A percentile compares a stretch with the other conserved stretches of the same genome.
phyloP scores from a whole-genome alignment of 2,329 filamentous ascomycete genomes.

The Parastagonospora avenae region DNA sequence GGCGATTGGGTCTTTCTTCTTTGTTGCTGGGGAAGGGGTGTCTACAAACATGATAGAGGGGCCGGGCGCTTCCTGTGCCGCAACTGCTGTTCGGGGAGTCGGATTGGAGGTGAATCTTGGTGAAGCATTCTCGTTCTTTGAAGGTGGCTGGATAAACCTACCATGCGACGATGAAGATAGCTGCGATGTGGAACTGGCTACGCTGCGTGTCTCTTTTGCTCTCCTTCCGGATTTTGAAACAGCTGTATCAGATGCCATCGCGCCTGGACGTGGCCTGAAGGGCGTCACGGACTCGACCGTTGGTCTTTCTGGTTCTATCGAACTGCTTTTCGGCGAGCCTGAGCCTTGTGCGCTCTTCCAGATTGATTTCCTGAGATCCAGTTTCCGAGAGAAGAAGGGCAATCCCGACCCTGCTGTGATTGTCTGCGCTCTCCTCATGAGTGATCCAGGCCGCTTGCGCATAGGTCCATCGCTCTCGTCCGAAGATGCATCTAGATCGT shows the following conservation, averaged over 20 bases:
- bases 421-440: constrained; percentile 26
- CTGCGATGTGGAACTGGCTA: constrained; percentile 23
- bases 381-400: constrained; percentile 32
- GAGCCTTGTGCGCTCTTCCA: constrained; percentile 27
- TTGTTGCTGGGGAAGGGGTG: constrained; percentile 29
- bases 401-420: constrained; percentile 20
- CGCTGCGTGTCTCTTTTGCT: constrained; percentile 13
- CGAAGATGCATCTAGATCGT: constrained; percentile 41
- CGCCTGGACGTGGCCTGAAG: constrained; percentile 28
- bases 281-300: constrained; percentile 29
- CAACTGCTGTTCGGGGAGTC: constrained; percentile 71
- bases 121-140: constrained; percentile 60
- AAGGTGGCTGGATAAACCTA: constrained; percentile 51
- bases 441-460: constrained; percentile 14
- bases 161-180: constrained; percentile 25
- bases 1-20: constrained; percentile 28
- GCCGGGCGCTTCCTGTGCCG: constrained; percentile 65
- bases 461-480: constrained; percentile 27
- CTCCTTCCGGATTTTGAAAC: constrained; percentile 11
- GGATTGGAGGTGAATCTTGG: constrained; percentile 74
- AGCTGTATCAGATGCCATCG: constrained; percentile 36
- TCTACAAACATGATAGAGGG: constrained; percentile 78
- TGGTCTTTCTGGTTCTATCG: constrained; percentile 13
- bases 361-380: constrained; percentile 34
- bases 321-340: constrained; percentile 14